These are phyloP conservation scores for Closterium sp. DNA, from an alignment of 139 green algal species.

Conservation along the genomic window DNA sequence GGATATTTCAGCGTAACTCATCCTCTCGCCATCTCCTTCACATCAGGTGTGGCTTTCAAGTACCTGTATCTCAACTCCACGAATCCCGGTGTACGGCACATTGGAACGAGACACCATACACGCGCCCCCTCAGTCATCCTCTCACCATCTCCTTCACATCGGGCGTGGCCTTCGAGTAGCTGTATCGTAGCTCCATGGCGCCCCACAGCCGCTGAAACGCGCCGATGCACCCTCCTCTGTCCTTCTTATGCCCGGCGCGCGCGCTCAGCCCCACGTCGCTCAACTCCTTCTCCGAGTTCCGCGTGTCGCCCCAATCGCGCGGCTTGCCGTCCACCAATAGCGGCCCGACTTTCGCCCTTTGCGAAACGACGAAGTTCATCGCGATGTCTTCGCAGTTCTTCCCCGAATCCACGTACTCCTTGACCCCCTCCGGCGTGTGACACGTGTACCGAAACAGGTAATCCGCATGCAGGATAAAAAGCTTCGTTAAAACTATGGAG, in stretches of 20 bases:
- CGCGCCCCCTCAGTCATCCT: too few species aligned
- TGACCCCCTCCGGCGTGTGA: slow-evolving; percentile 23
- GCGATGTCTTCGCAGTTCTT: slow-evolving; percentile 51
- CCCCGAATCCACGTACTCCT: slow-evolving; percentile 36
- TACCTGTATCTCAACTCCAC: background rate
- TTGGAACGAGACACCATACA: too few species aligned
- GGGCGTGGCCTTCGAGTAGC: slow-evolving; percentile 26
- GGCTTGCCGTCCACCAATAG: slow-evolving; percentile 35
- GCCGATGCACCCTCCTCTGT: slow-evolving; percentile 38
- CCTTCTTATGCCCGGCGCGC: slow-evolving; percentile 31
- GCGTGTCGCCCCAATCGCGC: slow-evolving; percentile 46
- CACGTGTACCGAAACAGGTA: slow-evolving; percentile 47
- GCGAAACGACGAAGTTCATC: slow-evolving; percentile 49
- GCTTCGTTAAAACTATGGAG: slow-evolving; percentile 50
- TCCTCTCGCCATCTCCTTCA: slow-evolving; percentile 2
- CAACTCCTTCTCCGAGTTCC: slow-evolving; percentile 44
- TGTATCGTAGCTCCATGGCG: slow-evolving; percentile 44
- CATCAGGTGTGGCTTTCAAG: slow-evolving; percentile 15
- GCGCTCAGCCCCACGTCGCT: slow-evolving; percentile 32
- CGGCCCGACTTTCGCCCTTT: slow-evolving; percentile 6
- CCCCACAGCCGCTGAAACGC: slow-evolving; percentile 36
- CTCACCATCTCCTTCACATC: slow-evolving; percentile 20
- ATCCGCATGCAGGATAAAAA: slow-evolving; percentile 38
- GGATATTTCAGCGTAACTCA: too few species aligned
- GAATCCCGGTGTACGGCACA: too few species aligned